These are phyloP conservation scores for Auricularia cornea DNA, from an alignment of 768 basidiomycete species.

Conservation along the genomic window DNA sequence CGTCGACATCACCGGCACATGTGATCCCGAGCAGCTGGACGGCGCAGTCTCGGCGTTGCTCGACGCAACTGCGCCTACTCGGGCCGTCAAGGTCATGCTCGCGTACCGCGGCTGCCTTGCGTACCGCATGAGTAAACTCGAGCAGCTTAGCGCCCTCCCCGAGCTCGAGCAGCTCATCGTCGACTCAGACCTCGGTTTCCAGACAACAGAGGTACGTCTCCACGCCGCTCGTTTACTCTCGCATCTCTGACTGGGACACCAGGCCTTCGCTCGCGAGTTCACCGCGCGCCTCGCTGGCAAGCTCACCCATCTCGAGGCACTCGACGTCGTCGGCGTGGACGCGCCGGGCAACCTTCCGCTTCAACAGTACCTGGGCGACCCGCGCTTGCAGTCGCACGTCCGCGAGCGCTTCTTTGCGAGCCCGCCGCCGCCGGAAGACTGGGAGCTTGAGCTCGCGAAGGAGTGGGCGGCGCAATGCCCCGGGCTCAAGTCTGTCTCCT, in stretches of 20 bases:
- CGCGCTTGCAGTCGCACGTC: neutral
- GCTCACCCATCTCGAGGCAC: neutral
- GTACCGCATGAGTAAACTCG: neutral
- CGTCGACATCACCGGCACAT: neutral
- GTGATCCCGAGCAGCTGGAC: neutral
- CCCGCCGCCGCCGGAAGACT: neutral
- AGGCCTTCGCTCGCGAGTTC: neutral
- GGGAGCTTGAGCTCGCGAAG: neutral
- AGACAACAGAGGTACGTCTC: neutral
- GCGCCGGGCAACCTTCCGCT: neutral
- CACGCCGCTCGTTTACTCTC: neutral
- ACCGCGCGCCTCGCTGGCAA: neutral
- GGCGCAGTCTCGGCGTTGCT: neutral
- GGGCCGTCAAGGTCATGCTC: neutral
- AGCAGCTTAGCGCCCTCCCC: neutral
- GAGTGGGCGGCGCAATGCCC: neutral
- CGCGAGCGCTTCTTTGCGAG: neutral
- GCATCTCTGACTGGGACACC: neutral
- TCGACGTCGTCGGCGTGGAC: neutral
- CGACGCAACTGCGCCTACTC: neutral
- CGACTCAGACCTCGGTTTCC: neutral
- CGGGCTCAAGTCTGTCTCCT: neutral
- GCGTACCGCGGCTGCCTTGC: neutral
- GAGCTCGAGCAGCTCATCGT: neutral
- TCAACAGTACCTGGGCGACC: neutral